Conservation (phyloP, 1,284 basidiomycete genomes). For the Phellinidium pouzarii region DNA sequence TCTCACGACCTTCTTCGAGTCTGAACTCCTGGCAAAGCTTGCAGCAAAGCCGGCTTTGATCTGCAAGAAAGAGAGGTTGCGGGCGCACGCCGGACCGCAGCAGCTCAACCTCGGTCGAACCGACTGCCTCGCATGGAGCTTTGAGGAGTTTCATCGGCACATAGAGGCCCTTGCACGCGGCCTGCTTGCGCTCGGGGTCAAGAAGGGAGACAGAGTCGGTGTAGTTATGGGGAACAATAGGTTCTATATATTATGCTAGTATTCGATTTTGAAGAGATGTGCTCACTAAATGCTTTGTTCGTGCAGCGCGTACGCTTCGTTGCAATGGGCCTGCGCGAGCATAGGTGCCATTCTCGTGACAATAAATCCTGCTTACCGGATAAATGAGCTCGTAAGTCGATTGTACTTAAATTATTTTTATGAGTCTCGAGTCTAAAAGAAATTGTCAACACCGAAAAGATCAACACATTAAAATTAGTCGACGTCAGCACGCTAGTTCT, state of each 20-base stretch:
- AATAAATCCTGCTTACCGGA: slow-evolving; percentile 75
- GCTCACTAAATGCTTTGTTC: not conserved
- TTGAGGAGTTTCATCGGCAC: slow-evolving; percentile 61
- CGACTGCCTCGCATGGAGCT: slow-evolving; percentile 68
- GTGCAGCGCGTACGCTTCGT: slow-evolving; percentile 63
- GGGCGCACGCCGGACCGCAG: slow-evolving; percentile 52
- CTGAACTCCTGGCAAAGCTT: slow-evolving; percentile 47
- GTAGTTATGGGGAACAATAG: slow-evolving; percentile 82
- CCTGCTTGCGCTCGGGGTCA: slow-evolving; percentile 60
- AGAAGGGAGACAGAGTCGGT: slow-evolving; percentile 72
- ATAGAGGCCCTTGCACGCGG: slow-evolving; percentile 67
- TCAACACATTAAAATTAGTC: slow-evolving; percentile 55
- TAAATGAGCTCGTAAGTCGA: slow-evolving; percentile 57
- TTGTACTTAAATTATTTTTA: not conserved
- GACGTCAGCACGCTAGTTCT: slow-evolving; percentile 68
- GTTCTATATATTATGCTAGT: slow-evolving; percentile 36
- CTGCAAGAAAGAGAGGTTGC: slow-evolving; percentile 51
- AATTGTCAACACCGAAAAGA: slow-evolving; percentile 31
- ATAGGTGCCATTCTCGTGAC: slow-evolving; percentile 78
- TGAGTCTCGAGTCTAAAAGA: not conserved
- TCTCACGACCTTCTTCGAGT: slow-evolving; percentile 55
- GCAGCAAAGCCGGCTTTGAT: slow-evolving; percentile 56
- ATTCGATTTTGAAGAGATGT: not conserved
- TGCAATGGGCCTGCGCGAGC: slow-evolving; percentile 80
- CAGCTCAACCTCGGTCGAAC: slow-evolving; percentile 40